phyloP scores from a whole-genome alignment of 441 rosid species.

The Populus hybrid region DNA sequence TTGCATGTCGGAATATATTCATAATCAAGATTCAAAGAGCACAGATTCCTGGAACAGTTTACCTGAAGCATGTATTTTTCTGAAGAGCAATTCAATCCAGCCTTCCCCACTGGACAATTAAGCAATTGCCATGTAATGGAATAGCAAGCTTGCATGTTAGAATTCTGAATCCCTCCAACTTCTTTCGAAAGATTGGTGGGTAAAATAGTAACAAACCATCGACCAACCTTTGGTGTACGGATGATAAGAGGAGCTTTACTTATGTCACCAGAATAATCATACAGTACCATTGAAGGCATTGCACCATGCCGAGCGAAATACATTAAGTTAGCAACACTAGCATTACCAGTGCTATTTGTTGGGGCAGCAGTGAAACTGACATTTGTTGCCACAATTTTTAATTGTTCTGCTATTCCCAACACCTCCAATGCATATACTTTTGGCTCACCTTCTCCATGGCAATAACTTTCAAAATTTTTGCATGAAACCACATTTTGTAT shows the following conservation, averaged over 20 bases:
- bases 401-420: conserved; percentile 52
- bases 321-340: conserved; percentile 42
- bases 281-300: conserved; percentile 51
- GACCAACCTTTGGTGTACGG: conserved; percentile 69
- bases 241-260: conserved; percentile 54
- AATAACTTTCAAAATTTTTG: conserved; percentile 42
- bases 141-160: conserved; percentile 53
- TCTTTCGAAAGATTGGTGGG: conserved; percentile 46
- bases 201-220: conserved; percentile 66
- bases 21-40: neutral
- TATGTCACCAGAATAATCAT: conserved; percentile 75
- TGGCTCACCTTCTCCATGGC: conserved; percentile 51
- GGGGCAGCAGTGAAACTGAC: conserved; percentile 28
- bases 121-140: conserved; percentile 56
- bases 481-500: conserved; percentile 52
- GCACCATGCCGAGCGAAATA: conserved; percentile 80
- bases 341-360: conserved; percentile 25
- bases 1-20: neutral
- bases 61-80: conserved; percentile 79
- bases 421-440: conserved; percentile 68
- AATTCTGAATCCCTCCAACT: conserved; percentile 32
- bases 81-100: conserved; percentile 69
- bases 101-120: conserved; percentile 71
- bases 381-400: conserved; percentile 46
- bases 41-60: conserved; percentile 6